Base-by-base conservation (phyloP, 495 filamentous ascomycete genomes). In the Darksidea phi region DNA sequence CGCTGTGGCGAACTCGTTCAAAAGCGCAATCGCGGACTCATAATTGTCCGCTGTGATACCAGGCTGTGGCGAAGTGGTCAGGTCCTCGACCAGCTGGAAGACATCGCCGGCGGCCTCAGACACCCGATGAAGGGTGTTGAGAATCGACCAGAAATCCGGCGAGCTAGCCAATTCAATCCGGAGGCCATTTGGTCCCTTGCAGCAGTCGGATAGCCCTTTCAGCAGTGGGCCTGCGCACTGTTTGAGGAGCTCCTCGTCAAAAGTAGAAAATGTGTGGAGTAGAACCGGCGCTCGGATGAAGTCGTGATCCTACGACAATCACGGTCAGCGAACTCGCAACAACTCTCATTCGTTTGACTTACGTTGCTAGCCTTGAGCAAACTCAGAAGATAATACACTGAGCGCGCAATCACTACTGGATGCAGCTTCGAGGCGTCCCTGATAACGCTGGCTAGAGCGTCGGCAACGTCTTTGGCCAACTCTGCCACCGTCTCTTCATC, bases 41-140 rank as follows among this genome's bases (percentile, higher is more conserved):
- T 97, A 97, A 67, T 99, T 99, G 68, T 99, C 95, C 8, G 90
- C 88, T 21, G 90, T 93, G 24, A 98, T 86, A 6, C 90, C 89
- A 13, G 86, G 82, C 15, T 86, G 84, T 18, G 79, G 75, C 24
- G 71, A 73, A 15, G 85, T 80, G 10, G 87, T 81, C 53, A 92
- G 84, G 28, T 78, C 79, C 67, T 91, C 85, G 1, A 96, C 79
- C 11, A 97, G 84, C 37, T 88, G 84, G 71, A 96, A 97, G 6
- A 95, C 91, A 12, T 84, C 79, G 0, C 86, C 79, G 23, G 90
- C 86, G 0, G 87, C 84, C 42, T 89, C 86, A 13, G 81, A 69
- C 46, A 86, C 79, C 8, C 76, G 75, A 37, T 89, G 82, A 34
- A 99, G 78, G 10, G 84, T 84, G 60, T 89, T 83, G 36, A 99